Evolutionary conservation across 2,329 filamentous ascomycete species (phyloP).

Genomic region (Pseudogymnoascus sp.): DNA sequence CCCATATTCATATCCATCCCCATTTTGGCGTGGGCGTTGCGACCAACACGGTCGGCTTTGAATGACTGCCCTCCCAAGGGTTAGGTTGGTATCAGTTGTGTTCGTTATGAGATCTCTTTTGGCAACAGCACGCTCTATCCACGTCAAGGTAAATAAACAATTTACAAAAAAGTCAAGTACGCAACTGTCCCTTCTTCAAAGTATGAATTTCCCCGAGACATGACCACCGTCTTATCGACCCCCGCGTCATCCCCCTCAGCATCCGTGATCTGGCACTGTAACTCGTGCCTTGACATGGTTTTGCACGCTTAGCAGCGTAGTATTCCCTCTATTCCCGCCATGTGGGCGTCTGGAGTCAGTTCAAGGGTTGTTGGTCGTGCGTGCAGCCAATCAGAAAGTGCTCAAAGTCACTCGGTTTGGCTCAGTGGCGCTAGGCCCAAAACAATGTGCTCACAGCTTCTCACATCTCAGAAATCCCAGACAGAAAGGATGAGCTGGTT

Average conservation of each 20-base stretch:
- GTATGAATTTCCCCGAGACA: not conserved
- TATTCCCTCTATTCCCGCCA: not conserved
- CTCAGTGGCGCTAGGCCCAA: not conserved
- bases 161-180: not conserved
- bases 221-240: not conserved
- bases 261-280: not conserved
- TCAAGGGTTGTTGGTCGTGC: not conserved
- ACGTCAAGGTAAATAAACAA: too few relatives aligned
- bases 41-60: not conserved
- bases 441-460: not conserved
- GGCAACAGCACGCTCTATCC: too few relatives aligned
- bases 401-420: not conserved
- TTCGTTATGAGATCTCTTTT: not conserved
- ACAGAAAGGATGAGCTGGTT: not conserved
- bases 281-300: not conserved
- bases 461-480: not conserved
- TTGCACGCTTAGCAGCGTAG: not conserved
- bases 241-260: not conserved
- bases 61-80: not conserved
- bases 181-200: not conserved
- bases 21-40: not conserved
- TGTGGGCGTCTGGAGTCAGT: not conserved
- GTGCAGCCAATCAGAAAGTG: not conserved
- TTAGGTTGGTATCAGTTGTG: not conserved
- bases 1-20: conserved; percentile 18